Base-by-base conservation (phyloP, 176 grass and related monocot species). In the Carex cristatella region DNA sequence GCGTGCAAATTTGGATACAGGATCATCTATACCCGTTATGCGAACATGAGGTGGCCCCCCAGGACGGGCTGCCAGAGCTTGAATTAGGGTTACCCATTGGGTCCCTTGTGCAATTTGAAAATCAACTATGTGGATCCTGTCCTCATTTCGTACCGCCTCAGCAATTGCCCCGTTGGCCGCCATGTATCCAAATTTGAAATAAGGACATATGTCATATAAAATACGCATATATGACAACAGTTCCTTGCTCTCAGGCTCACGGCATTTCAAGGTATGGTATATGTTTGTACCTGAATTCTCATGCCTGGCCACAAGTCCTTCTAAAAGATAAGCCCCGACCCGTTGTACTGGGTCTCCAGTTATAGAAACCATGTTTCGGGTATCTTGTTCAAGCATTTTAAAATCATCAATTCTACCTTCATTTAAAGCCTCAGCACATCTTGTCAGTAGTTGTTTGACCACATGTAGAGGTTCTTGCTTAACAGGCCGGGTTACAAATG, bases 171-270 rank as follows among this genome's bases (percentile, higher is more conserved):
- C 95, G 63, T 98, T 98, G 71, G 95, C 93, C 55, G 95, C 95
- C 95, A 98, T 98, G 69, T 94, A 98, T 11, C 95, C 95, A 79
- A 95, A 98, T 86, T 98, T 98, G n/a, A 98, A 90, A 91, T 95
- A 95, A 5, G 95, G 95, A 67, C 93, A 98, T 49, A 94, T 90
- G 74, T 92, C 92, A 67, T 98, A 95, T 33, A 98, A 69, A 81
- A 93, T 94, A 56, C 89, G 89, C 95, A 95, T 95, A 89, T 93
- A 94, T 42, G 95, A 93, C 44, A 98, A 82, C 71, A 98, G 91
- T 63, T 98, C 95, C 59, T 93, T 98, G 79, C 93, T 94, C 54
- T 89, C 90, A 0, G 95, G 95, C 38, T 95, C 51, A 27, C 19
- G 82, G 87, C 93, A 98, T 81, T 88, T 89, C 55, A 94, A 65